Percentiles rank a stretch among this genome's conserved stretches.
These are phyloP conservation scores for Dentipellis sp. DNA, from an alignment of 768 basidiomycete genomes.

Conservation along the genomic window DNA sequence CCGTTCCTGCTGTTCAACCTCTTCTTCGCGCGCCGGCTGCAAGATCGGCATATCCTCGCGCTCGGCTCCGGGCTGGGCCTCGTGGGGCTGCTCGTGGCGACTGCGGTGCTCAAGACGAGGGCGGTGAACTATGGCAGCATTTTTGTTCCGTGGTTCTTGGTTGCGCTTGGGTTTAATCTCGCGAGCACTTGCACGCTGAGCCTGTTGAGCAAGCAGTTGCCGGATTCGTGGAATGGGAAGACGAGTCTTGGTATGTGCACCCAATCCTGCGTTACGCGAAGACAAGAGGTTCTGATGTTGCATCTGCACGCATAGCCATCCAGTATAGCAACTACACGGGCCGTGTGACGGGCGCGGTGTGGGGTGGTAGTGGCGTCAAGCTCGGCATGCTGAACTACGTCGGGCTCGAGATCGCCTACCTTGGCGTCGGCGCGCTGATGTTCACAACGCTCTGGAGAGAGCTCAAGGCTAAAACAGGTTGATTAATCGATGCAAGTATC, in stretches of 20 bases:
- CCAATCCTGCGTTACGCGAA: not conserved
- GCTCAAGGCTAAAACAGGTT: slow-evolving; percentile 59
- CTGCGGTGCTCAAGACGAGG: slow-evolving; percentile 32
- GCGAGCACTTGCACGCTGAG: slow-evolving; percentile 63
- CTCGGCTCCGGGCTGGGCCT: slow-evolving; percentile 42
- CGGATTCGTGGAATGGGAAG: slow-evolving; percentile 48
- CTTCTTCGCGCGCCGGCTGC: slow-evolving; percentile 43
- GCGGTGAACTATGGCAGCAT: slow-evolving; percentile 38
- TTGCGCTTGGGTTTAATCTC: slow-evolving; percentile 67
- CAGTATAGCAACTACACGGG: slow-evolving; percentile 65
- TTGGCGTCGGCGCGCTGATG: slow-evolving; percentile 47
- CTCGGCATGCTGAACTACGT: slow-evolving; percentile 56
- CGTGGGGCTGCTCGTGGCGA: slow-evolving; percentile 41
- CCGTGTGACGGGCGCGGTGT: slow-evolving; percentile 56
- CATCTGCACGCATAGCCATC: slow-evolving; percentile 23
- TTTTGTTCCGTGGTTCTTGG: slow-evolving; percentile 41
- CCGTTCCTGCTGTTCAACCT: slow-evolving; percentile 62
- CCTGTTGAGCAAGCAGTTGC: slow-evolving; percentile 60
- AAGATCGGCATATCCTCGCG: slow-evolving; percentile 52
- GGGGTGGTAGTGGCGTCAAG: slow-evolving; percentile 53
- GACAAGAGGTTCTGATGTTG: not conserved
- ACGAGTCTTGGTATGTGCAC: slow-evolving; percentile 32
- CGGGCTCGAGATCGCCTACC: slow-evolving; percentile 49
- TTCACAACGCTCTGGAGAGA: slow-evolving; percentile 50
- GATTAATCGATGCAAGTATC: slow-evolving; percentile 3